Base-by-base conservation (phyloP, 192 early-diverging fungal genomes). In the Backusella sp. region DNA sequence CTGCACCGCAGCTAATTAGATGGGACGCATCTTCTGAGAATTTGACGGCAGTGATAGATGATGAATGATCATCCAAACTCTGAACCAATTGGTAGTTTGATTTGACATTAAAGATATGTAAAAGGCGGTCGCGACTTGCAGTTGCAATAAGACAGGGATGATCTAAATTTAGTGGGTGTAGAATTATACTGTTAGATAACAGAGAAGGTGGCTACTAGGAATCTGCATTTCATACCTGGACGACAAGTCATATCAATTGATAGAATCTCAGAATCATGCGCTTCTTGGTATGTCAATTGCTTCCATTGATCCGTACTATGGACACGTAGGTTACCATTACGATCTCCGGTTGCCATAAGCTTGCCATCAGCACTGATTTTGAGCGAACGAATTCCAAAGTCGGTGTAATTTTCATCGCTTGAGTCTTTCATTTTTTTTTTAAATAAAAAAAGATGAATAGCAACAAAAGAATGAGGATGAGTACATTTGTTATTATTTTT, bases 61-160 rank as follows among this genome's bases (percentile, higher is more conserved):
- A 93, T 42, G 94, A 93, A 72, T 96, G 94, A 68, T 95, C 94
- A 49, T 94, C 94, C 46, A 96, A 77, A 28, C 93, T 95, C 66
- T 94, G 91, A 19, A 93, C 80, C 19, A 95, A 76, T n/a, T 89
- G 82, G 62, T 89, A 93, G 30, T 88, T 77, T 28, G 75, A 77
- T 2, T 73, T 70, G 14, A 90, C 81, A 79, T 94, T 88, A 83
- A 94, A 96, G 6, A 96, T 79, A 71, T 96, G 93, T 14, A 96
- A 72, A 7, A 93, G 73, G 75, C 94, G 83, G 77, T 96, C 94
- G 23, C 94, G 85, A 74, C 91, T 89, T 32, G 88, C 91, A 8
- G 93, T 94, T 4, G 92, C 94, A 35, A 95, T 79, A 30, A 92
- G 73, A 35, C 84, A 80, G 0, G 88, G 85, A 2, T 75, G 23